phyloP scores from a whole-genome alignment of 1,139 yeast species.

The Schwanniomyces etchellsii region DNA sequence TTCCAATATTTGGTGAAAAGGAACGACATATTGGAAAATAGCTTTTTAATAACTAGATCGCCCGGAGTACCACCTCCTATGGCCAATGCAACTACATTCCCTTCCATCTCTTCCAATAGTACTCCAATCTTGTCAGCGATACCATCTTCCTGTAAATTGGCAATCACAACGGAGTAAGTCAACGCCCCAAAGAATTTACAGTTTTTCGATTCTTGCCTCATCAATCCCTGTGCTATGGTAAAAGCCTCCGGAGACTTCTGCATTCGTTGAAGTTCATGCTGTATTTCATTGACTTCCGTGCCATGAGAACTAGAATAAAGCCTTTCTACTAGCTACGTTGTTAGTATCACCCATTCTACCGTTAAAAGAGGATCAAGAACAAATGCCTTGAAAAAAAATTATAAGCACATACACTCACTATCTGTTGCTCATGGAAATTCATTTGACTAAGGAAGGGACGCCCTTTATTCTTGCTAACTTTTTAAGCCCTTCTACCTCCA shows the following conservation, averaged over 20 bases:
- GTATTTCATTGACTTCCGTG: constrained; percentile 38
- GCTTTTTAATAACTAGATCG: constrained; percentile 25
- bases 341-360: constrained; percentile 4
- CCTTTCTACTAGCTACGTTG: constrained; percentile 26
- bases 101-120: constrained; percentile 8
- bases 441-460: no score
- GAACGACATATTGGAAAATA: constrained; percentile 49
- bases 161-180: constrained; percentile 56
- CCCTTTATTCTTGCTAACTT: no score
- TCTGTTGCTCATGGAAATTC: no score
- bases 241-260: constrained; percentile 52
- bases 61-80: constrained; percentile 9
- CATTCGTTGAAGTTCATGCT: constrained; percentile 44
- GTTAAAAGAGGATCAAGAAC: background rate
- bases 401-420: no score
- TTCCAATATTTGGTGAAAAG: constrained; percentile 35
- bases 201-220: constrained; percentile 36
- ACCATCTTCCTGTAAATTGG: constrained; percentile 20
- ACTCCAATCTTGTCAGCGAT: constrained; percentile 4
- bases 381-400: no score
- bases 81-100: constrained; percentile 4
- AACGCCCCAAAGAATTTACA: constrained; percentile 71
- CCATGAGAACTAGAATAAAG: constrained; percentile 42
- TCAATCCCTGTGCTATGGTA: constrained; percentile 43
- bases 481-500: no score